Percentiles rank a stretch among this genome's conserved stretches.
Evolutionary conservation across 1,139 yeast genomes (phyloP).

Genomic region (Blastobotrys proliferans): DNA sequence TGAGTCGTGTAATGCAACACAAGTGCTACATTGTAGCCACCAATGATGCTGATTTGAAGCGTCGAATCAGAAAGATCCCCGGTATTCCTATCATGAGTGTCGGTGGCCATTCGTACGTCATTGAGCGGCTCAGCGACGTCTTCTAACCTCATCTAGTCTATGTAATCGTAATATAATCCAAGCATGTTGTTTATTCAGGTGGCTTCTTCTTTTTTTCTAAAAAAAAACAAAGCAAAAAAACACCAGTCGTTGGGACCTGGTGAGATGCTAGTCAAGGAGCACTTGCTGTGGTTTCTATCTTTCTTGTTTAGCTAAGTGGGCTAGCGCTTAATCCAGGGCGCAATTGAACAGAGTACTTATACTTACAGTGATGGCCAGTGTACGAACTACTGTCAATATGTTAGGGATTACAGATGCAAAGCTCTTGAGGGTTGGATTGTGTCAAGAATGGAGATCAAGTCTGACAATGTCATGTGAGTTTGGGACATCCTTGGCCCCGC

Average conservation of each 20-base stretch:
- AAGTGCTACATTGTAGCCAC: conserved; percentile 97
- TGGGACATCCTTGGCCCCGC: too few species aligned
- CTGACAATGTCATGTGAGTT: too few species aligned
- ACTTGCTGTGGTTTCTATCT: background rate
- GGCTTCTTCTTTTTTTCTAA: background rate
- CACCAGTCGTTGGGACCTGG: too few species aligned
- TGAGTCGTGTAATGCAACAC: conserved; percentile 88
- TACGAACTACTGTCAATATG: too few species aligned
- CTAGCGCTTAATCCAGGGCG: too few species aligned
- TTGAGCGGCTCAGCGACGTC: conserved; percentile 92
- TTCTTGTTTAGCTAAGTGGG: too few species aligned
- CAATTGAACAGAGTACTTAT: too few species aligned
- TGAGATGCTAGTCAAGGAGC: background rate
- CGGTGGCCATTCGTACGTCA: conserved; percentile 86
- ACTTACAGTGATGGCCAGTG: too few species aligned
- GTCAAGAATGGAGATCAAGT: too few species aligned
- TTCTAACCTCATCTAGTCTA: conserved; percentile 43
- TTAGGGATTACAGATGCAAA: too few species aligned
- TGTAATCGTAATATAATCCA: too few species aligned
- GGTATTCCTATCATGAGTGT: conserved; percentile 97
- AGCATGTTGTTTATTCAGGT: background rate
- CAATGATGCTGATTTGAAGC: conserved; percentile 95
- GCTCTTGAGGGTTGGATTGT: too few species aligned
- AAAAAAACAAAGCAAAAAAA: background rate
- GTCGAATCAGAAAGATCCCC: conserved; percentile 91